Percentiles rank a stretch among this genome's conserved stretches.
Conservation (phyloP, 345 rosid species). For the Zanthoxylum bungeanum region DNA sequence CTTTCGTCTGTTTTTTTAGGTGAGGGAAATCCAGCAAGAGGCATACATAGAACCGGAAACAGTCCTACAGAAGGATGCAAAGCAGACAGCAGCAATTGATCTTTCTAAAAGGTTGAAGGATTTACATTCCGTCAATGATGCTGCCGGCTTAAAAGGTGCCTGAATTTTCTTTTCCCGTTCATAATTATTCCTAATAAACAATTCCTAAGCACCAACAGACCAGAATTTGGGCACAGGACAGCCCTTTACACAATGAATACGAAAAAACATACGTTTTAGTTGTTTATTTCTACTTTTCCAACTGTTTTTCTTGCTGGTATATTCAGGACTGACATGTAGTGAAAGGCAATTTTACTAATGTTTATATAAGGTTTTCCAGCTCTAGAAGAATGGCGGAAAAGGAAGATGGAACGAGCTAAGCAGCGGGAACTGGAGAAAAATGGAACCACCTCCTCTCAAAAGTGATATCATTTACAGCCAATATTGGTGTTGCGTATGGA, state of each 20-base stretch:
- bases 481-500: background rate
- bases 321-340: background rate
- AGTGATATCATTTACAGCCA: background rate
- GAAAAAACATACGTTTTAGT: background rate
- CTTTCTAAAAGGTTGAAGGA: conserved; percentile 84
- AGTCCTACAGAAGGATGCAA: conserved; percentile 47
- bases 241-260: background rate
- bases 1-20: conserved; percentile 38
- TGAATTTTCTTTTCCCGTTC: background rate
- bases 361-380: conserved; percentile 37
- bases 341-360: conserved; percentile 7
- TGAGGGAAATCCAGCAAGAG: conserved; percentile 82
- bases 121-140: conserved; percentile 59
- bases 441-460: conserved; percentile 41
- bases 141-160: conserved; percentile 71
- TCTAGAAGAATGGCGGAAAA: conserved; percentile 84
- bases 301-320: background rate
- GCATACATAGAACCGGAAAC: conserved; percentile 44
- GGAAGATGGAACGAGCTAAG: conserved; percentile 87
- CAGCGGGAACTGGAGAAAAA: conserved; percentile 61
- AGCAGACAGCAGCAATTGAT: conserved; percentile 73
- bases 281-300: background rate
- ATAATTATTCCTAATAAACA: background rate
- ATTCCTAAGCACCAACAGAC: background rate
- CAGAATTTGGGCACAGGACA: background rate